These are phyloP conservation scores for Cudoniella acicularis DNA, from an alignment of 495 filamentous ascomycete genomes.

Conservation along the genomic window DNA sequence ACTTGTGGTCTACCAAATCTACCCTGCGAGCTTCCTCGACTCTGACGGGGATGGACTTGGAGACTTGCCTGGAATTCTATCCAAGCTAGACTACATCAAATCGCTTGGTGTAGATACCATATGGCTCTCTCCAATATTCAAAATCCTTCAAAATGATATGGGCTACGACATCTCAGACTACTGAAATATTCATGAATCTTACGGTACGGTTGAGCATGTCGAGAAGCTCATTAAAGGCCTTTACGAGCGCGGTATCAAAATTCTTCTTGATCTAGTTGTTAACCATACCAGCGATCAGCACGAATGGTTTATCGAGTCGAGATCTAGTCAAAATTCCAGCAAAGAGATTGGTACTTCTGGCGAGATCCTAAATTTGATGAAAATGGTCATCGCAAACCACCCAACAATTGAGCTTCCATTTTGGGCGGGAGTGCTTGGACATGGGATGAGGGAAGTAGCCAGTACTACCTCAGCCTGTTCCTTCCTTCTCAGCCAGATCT, in stretches of 20 bases:
- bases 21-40: conserved; percentile 63
- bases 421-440: conserved; percentile 60
- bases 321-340: conserved; percentile 43
- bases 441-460: conserved; percentile 48
- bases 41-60: conserved; percentile 65
- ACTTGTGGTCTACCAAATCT: conserved; percentile 63
- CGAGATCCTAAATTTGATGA: conserved; percentile 46
- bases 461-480: conserved; percentile 62
- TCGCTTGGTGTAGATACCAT: conserved; percentile 54
- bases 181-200: conserved; percentile 50
- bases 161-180: conserved; percentile 61
- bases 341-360: conserved; percentile 67
- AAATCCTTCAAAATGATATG: conserved; percentile 56
- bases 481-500: conserved; percentile 57
- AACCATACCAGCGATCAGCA: conserved; percentile 64
- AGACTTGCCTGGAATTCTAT: conserved; percentile 63
- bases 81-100: conserved; percentile 50
- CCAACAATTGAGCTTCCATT: conserved; percentile 60
- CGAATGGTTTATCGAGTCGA: conserved; percentile 59
- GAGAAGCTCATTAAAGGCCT: conserved; percentile 51
- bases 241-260: conserved; percentile 56
- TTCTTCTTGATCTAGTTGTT: conserved; percentile 63
- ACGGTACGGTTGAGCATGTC: conserved; percentile 57
- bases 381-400: conserved; percentile 49
- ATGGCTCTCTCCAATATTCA: conserved; percentile 59